Evolutionary conservation across 768 basidiomycete genomes (phyloP), one percentile per base, ranked within the genome.

Genomic region (Terana coerulea): DNA sequence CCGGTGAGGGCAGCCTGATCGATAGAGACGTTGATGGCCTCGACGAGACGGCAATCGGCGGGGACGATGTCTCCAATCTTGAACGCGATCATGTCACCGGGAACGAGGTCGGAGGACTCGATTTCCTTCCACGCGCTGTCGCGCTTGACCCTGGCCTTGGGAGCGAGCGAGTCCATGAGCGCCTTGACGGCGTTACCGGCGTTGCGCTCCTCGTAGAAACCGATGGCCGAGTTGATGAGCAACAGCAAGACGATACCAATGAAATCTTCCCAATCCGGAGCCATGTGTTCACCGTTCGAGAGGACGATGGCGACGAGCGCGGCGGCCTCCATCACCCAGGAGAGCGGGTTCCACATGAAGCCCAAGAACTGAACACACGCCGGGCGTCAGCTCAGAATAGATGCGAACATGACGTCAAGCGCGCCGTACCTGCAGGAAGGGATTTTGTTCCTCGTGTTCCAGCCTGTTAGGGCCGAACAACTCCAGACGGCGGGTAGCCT

Each of bases 321-420:
- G 33, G 94, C 94, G 56, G 87, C 93, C 71, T 98, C 95, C 95
- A 98, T 98, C 71, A 98, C 95, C 95, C 95, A 98, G 29, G 95
- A 98, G 11, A 98, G 77, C 37, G 95, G 95, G 74, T 98, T 98
- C 95, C 95, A 98, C 95, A 98, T 98, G 81, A 98, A 98, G 67
- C 85, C 84, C 60, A 93, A 73, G 71, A 95, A 93, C 89, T 91
- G 41, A 26, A 52, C 17, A 37, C 28, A 24, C n/a, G 5, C 15
- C 12, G 46, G 37, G 29, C 44, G 50, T 47, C 6, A 36, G 42
- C 26, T 10, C 26, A 39, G 1, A 28, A 24, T 8, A 8, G 3
- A 14, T 4, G 24, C 29, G 42, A 22, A 3, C n/a, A 47, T 49
- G 39, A 43, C 28, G 36, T 46, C 26, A 39, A 24, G 11, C 0